Conservation (phyloP, 176 grass and related monocot species). For the Triticum dicoccoides region DNA sequence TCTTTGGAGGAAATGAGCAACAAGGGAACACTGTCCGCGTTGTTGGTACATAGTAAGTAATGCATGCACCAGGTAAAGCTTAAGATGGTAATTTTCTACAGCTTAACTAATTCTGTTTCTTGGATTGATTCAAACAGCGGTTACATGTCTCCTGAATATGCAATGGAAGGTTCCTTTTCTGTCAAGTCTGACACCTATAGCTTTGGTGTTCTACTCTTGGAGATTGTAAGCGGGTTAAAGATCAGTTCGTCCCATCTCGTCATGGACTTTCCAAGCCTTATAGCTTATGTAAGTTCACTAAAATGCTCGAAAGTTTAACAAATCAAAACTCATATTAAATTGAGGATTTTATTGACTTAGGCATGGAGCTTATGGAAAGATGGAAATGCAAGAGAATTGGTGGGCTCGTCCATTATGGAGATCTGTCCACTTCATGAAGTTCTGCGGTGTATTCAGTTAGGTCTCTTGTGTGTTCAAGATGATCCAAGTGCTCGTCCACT, state of each 20-base stretch:
- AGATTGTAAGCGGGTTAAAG: constrained; percentile 48
- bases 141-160: constrained; percentile 62
- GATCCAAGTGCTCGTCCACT: constrained; percentile 40
- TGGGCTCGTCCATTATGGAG: constrained; percentile 26
- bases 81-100: background rate
- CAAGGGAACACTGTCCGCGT: constrained; percentile 28
- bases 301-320: background rate
- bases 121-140: constrained; percentile 21
- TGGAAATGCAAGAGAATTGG: constrained; percentile 25
- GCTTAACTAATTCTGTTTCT: background rate
- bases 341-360: constrained; percentile 30
- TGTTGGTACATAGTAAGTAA: constrained; percentile 46
- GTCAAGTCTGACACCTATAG: constrained; percentile 58
- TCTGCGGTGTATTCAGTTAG: constrained; percentile 31
- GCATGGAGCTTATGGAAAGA: constrained; percentile 54
- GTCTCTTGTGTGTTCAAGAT: constrained; percentile 51
- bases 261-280: background rate
- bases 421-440: constrained; percentile 20
- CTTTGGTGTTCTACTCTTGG: constrained; percentile 50
- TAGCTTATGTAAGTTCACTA: constrained; percentile 23
- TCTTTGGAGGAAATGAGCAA: constrained; percentile 26
- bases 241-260: constrained; percentile 4
- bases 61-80: background rate
- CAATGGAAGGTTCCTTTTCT: constrained; percentile 38
- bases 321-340: background rate